These are phyloP conservation scores for Ilex asprella DNA, from an alignment of 257 asterid species.

Conservation along the genomic window DNA sequence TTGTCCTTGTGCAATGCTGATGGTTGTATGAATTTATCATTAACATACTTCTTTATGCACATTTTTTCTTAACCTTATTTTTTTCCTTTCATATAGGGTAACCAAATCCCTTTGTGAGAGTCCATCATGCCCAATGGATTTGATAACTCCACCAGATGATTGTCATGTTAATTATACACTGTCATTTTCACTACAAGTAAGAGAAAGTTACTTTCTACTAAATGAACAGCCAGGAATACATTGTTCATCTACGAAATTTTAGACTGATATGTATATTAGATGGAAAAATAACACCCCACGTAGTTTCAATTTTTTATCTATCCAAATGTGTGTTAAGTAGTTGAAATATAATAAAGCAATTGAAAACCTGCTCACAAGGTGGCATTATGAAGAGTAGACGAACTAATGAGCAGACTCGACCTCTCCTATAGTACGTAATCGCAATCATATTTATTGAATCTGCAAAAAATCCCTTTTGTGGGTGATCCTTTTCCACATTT, in stretches of 20 bases:
- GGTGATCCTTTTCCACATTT: no score
- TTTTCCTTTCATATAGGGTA: constrained; percentile 47
- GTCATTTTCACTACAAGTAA: constrained; percentile 89
- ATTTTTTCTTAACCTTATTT: constrained; percentile 9
- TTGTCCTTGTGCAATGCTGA: constrained; percentile 10
- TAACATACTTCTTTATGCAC: constrained; percentile 7
- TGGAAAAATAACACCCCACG: constrained; percentile 3
- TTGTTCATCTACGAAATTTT: constrained; percentile 4
- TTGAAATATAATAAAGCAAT: no score
- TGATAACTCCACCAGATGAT: constrained; percentile 92
- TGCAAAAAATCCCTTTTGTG: no score
- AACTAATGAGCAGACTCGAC: no score
- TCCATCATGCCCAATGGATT: constrained; percentile 76
- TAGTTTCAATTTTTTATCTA: constrained; percentile 5
- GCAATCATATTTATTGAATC: no score
- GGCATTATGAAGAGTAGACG: no score
- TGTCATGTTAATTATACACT: constrained; percentile 93
- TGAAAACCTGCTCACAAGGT: no score
- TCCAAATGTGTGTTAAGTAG: neutral
- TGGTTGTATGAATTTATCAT: constrained; percentile 6
- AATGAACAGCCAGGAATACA: constrained; percentile 6
- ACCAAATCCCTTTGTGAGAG: constrained; percentile 81
- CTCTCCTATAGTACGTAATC: no score
- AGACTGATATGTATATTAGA: neutral
- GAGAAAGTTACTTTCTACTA: constrained; percentile 20